phyloP scores from a whole-genome alignment of 805 yeast species.

The Zygoascus flipseniorum region DNA sequence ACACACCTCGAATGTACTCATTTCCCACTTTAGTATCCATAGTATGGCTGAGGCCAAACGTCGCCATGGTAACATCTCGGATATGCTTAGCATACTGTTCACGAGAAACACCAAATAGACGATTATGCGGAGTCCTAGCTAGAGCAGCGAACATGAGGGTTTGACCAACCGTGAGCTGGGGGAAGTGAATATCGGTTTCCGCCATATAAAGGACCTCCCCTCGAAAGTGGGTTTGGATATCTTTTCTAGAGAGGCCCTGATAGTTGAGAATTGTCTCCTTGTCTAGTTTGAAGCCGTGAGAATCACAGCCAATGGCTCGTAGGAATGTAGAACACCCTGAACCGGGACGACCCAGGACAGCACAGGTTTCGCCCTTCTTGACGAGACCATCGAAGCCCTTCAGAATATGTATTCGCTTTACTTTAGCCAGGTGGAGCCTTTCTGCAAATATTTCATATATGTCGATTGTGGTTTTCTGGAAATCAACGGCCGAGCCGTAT shows the following conservation, averaged over 20 bases:
- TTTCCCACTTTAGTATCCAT: constrained; percentile 52
- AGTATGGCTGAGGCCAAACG: constrained; percentile 55
- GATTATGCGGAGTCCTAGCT: constrained; percentile 52
- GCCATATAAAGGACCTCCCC: constrained; percentile 38
- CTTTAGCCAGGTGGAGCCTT: neutral
- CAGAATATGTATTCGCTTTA: neutral
- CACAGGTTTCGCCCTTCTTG: constrained; percentile 58
- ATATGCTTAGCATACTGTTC: constrained; percentile 39
- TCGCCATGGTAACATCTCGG: constrained; percentile 43
- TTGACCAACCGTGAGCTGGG: constrained; percentile 66
- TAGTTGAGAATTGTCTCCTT: constrained; percentile 50
- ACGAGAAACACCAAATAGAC: constrained; percentile 41
- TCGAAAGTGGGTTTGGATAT: constrained; percentile 50
- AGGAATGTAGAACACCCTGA: constrained; percentile 71
- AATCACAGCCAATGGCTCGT: constrained; percentile 55
- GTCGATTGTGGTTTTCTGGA: constrained; percentile 53
- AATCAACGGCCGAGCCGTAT: constrained; percentile 55
- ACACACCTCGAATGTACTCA: constrained; percentile 60
- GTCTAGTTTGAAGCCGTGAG: constrained; percentile 34
- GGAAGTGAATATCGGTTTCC: constrained; percentile 60
- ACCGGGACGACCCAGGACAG: constrained; percentile 69
- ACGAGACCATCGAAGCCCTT: constrained; percentile 29
- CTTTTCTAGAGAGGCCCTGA: constrained; percentile 52
- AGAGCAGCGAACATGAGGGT: constrained; percentile 64
- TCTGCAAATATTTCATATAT: neutral